phyloP scores from a whole-genome alignment of 164 flowering plant genomes.

The Santalum album region DNA sequence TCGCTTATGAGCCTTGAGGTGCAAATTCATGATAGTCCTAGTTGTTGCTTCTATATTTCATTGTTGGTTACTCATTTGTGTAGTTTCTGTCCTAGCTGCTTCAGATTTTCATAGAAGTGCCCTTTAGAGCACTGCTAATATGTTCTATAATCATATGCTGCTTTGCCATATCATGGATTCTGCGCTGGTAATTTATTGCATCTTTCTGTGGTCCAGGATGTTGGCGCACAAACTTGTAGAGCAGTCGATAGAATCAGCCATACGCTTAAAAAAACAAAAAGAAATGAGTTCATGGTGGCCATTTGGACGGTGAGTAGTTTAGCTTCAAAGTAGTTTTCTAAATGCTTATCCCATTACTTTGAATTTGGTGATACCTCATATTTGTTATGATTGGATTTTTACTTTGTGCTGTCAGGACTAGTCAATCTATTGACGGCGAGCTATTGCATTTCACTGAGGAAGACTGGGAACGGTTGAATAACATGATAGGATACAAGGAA shows the following conservation, averaged over 20 bases:
- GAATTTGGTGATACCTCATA: constrained; percentile 7
- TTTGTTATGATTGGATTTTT: constrained; percentile 6
- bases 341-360: neutral
- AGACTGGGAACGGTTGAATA: constrained; percentile 86
- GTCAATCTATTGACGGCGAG: constrained; percentile 45
- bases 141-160: neutral
- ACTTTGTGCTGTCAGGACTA: constrained; percentile 38
- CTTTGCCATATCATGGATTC: constrained; percentile 1
- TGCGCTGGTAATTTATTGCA: neutral
- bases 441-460: constrained; percentile 58
- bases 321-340: constrained; percentile 3
- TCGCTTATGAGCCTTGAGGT: neutral
- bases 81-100: neutral
- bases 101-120: too few relatives aligned
- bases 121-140: too few relatives aligned
- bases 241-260: constrained; percentile 49
- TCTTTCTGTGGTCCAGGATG: constrained; percentile 52
- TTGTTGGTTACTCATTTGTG: neutral
- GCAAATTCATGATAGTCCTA: neutral
- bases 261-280: constrained; percentile 37
- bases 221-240: constrained; percentile 92
- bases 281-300: constrained; percentile 90
- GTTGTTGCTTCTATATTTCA: neutral
- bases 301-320: constrained; percentile 60
- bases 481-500: constrained; percentile 87